A percentile compares a stretch with the other conserved stretches of the same genome.
These are phyloP conservation scores for Balakata baccata DNA, from an alignment of 345 rosid genomes.

Conservation along the genomic window DNA sequence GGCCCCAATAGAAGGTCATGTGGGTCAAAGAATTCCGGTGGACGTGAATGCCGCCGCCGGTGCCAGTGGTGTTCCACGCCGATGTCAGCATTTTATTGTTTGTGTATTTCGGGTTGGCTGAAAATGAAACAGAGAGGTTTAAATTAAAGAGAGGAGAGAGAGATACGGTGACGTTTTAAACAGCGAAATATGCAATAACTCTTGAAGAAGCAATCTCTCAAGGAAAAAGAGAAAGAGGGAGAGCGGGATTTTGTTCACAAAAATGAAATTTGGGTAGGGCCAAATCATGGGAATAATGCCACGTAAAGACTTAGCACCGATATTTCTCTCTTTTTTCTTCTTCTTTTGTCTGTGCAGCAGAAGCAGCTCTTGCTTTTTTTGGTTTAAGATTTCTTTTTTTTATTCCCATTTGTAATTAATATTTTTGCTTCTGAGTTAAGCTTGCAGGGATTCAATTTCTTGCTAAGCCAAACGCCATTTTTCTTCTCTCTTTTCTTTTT, in stretches of 20 bases:
- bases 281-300: not conserved
- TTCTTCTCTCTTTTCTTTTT: not conserved
- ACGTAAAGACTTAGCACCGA: constrained; percentile 5
- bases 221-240: constrained; percentile 1
- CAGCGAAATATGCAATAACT: constrained; percentile 21
- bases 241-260: not conserved
- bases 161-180: not conserved
- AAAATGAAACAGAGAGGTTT: not conserved
- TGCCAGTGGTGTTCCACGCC: constrained; percentile 26
- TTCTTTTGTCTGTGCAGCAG: no score
- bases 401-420: not conserved
- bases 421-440: not conserved
- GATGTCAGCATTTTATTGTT: constrained; percentile 1
- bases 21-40: constrained; percentile 18
- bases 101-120: not conserved
- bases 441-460: not conserved
- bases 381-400: not conserved
- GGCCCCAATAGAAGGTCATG: constrained; percentile 62
- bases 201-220: constrained; percentile 19
- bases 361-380: not conserved
- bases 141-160: not conserved
- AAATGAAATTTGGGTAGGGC: constrained; percentile 8
- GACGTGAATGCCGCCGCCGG: constrained; percentile 1
- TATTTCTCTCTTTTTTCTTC: no score
- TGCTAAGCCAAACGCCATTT: not conserved